Conservation (phyloP, 768 basidiomycete species). For the Xerocomellus intermedius region DNA sequence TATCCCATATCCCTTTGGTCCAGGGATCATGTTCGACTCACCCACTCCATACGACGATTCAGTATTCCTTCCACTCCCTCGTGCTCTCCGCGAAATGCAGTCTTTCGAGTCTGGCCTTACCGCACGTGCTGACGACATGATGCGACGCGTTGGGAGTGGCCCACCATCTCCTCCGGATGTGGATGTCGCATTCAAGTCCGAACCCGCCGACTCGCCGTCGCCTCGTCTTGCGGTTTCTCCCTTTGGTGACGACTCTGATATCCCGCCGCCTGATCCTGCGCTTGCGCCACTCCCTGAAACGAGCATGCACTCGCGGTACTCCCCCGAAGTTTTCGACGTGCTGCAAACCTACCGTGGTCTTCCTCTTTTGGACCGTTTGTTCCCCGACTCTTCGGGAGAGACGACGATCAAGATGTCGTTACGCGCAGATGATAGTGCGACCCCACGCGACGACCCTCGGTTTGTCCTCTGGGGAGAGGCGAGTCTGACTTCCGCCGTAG, state of each 20-base stretch:
- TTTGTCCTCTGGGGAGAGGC: constrained; percentile 89
- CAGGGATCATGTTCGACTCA: constrained; percentile 58
- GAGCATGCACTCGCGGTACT: constrained; percentile 58
- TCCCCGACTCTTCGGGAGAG: constrained; percentile 52
- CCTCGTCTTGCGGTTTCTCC: constrained; percentile 27
- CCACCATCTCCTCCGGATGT: constrained; percentile 7
- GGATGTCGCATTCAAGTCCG: not conserved
- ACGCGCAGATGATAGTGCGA: constrained; percentile 60
- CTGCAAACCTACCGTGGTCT: constrained; percentile 78
- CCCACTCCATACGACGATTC: constrained; percentile 47
- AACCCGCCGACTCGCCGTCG: constrained; percentile 9
- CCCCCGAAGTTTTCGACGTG: constrained; percentile 77
- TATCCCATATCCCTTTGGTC: constrained; percentile 61
- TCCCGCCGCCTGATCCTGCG: constrained; percentile 25
- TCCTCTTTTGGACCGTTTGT: constrained; percentile 67
- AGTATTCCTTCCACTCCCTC: constrained; percentile 46
- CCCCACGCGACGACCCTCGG: constrained; percentile 83
- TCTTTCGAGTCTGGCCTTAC: constrained; percentile 84
- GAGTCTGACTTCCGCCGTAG: constrained; percentile 27
- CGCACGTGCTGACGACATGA: constrained; percentile 52
- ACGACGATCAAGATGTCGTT: constrained; percentile 74
- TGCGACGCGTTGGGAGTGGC: constrained; percentile 16
- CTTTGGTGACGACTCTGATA: constrained; percentile 30
- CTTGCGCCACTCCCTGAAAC: constrained; percentile 46
- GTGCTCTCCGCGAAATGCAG: constrained; percentile 77